phyloP scores from a whole-genome alignment of 1,284 basidiomycete genomes.

The Chiua sp. region DNA sequence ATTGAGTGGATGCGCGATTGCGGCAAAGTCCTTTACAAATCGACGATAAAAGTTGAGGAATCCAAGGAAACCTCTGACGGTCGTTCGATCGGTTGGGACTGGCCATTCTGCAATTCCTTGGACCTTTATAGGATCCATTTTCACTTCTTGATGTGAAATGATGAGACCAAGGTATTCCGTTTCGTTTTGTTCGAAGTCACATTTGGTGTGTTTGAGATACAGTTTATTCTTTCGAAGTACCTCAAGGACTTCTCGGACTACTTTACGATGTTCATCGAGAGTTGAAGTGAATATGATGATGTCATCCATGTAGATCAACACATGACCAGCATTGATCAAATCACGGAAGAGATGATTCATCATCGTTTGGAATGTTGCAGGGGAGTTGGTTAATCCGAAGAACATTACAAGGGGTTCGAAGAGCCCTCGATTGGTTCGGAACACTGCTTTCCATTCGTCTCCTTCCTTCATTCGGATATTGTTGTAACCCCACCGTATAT shows the following conservation, averaged over 20 bases:
- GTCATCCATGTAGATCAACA: conserved; percentile 28
- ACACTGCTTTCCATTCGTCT: conserved; percentile 20
- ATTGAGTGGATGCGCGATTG: conserved; percentile 36
- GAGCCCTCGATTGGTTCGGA: background rate
- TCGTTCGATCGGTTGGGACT: conserved; percentile 22
- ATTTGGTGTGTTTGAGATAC: conserved; percentile 33
- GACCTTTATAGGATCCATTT: conserved; percentile 47
- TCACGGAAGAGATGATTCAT: conserved; percentile 24
- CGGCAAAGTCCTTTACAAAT: conserved; percentile 46
- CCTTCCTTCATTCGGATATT: conserved; percentile 24
- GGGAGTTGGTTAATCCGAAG: conserved; percentile 41
- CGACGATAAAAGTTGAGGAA: conserved; percentile 44
- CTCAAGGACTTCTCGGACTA: too few species aligned
- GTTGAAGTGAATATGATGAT: conserved; percentile 21
- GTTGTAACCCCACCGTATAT: conserved; percentile 1
- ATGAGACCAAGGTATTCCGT: conserved; percentile 47
- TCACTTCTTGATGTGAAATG: conserved; percentile 29
- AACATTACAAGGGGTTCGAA: conserved; percentile 45
- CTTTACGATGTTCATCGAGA: conserved; percentile 11
- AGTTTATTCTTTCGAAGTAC: too few species aligned
- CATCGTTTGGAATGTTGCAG: conserved; percentile 27
- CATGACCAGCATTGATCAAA: conserved; percentile 8
- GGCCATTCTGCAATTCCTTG: conserved; percentile 43
- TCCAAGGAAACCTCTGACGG: too few species aligned
- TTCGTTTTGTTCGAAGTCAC: conserved; percentile 36